phyloP scores from a whole-genome alignment of 1,284 basidiomycete genomes.

The Fistulinella staudtii region DNA sequence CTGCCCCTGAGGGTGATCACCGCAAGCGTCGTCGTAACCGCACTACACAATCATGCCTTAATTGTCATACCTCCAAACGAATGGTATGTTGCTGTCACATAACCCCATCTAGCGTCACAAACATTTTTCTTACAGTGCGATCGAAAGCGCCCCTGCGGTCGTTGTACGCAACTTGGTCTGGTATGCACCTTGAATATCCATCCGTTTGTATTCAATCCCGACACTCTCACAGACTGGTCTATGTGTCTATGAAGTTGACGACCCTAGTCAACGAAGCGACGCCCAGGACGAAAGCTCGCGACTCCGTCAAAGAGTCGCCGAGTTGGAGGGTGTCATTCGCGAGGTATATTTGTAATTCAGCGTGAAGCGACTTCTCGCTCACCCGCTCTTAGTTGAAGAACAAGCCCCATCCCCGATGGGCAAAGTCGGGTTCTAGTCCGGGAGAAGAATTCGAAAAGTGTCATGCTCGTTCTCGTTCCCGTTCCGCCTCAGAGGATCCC shows the following conservation, averaged over 20 bases:
- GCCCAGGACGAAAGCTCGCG: conserved; percentile 61
- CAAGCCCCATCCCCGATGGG: conserved; percentile 68
- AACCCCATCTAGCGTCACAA: neutral
- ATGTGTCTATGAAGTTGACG: conserved; percentile 82
- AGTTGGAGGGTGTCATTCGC: conserved; percentile 79
- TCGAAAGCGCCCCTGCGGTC: conserved; percentile 65
- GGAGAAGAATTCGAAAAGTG: conserved; percentile 26
- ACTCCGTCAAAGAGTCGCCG: conserved; percentile 71
- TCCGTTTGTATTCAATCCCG: conserved; percentile 1
- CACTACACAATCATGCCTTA: conserved; percentile 63
- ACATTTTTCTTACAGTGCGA: conserved; percentile 49
- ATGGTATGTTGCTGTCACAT: conserved; percentile 52
- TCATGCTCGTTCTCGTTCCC: conserved; percentile 22
- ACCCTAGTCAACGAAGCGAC: conserved; percentile 54
- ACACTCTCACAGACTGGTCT: conserved; percentile 57
- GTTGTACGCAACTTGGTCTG: conserved; percentile 71
- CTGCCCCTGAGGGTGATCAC: conserved; percentile 40
- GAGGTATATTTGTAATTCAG: conserved; percentile 44
- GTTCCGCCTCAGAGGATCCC: conserved; percentile 16
- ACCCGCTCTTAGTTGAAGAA: conserved; percentile 50
- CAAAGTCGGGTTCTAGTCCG: conserved; percentile 34
- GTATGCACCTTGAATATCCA: conserved; percentile 35
- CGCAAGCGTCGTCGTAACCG: conserved; percentile 59
- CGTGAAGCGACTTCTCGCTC: conserved; percentile 4
- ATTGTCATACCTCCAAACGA: conserved; percentile 74